These are phyloP conservation scores for Blakeslea trispora DNA, from an alignment of 371 early-diverging fungal genomes.

Conservation along the genomic window DNA sequence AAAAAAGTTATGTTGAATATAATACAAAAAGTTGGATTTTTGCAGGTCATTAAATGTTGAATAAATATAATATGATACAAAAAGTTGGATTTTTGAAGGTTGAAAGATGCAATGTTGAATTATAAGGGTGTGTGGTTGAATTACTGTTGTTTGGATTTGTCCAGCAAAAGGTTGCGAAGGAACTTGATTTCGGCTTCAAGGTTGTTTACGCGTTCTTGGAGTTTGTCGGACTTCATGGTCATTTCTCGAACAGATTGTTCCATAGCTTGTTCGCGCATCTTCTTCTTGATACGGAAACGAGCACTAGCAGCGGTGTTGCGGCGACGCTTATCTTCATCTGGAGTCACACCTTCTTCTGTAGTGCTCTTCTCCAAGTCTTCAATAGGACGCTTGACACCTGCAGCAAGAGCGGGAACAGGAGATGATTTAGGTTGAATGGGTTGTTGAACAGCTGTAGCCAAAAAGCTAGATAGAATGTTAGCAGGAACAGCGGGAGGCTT, in stretches of 20 bases:
- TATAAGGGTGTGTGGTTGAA: background rate
- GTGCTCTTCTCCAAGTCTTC: background rate
- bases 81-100: slow-evolving; percentile 14
- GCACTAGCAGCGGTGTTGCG: slow-evolving; percentile 95
- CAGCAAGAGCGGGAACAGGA: background rate
- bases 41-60: background rate
- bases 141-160: slow-evolving; percentile 50
- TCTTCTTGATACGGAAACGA: slow-evolving; percentile 93
- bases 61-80: background rate
- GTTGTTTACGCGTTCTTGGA: slow-evolving; percentile 74
- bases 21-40: slow-evolving; percentile 25
- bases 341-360: slow-evolving; percentile 6
- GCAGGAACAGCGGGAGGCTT: slow-evolving; percentile 27
- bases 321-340: slow-evolving; percentile 83
- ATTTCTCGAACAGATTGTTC: slow-evolving; percentile 83
- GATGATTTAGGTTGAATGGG: background rate
- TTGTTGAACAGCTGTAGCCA: slow-evolving; percentile 9
- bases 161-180: slow-evolving; percentile 81
- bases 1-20: slow-evolving; percentile 15
- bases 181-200: slow-evolving; percentile 89
- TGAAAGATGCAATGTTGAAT: slow-evolving; percentile 11
- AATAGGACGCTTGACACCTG: slow-evolving; percentile 9
- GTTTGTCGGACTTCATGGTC: slow-evolving; percentile 67
- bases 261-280: slow-evolving; percentile 82
- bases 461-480: slow-evolving; percentile 13